phyloP scores from a whole-genome alignment of 768 basidiomycete genomes.

The Glaciozyma antarctica region DNA sequence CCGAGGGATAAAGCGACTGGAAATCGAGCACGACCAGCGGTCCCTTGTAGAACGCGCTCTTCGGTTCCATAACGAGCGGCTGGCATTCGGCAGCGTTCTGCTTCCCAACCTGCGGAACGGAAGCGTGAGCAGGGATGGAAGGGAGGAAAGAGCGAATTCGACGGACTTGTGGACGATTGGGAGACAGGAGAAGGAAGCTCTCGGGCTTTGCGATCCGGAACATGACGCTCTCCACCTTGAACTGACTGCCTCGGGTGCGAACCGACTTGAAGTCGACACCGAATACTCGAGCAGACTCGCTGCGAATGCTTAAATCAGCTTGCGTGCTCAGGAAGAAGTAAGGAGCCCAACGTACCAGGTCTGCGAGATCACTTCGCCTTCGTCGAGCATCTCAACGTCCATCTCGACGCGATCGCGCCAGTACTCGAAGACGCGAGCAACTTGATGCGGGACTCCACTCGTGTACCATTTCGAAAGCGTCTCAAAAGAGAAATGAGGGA shows the following conservation, averaged over 20 bases:
- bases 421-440: conserved; percentile 53
- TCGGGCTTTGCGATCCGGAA: conserved; percentile 95
- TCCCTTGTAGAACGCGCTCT: conserved; percentile 73
- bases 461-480: conserved; percentile 63
- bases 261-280: conserved; percentile 96
- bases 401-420: conserved; percentile 56
- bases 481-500: conserved; percentile 60
- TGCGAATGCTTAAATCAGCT: conserved; percentile 38
- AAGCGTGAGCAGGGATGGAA: background rate
- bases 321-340: background rate
- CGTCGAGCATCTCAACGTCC: conserved; percentile 70
- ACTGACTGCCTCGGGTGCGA: conserved; percentile 87
- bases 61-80: conserved; percentile 49
- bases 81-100: conserved; percentile 52
- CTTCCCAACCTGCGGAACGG: background rate
- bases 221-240: conserved; percentile 98
- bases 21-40: conserved; percentile 93
- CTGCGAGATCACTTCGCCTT: conserved; percentile 72
- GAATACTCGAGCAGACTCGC: conserved; percentile 94
- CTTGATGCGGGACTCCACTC: conserved; percentile 52
- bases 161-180: conserved; percentile 76
- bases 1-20: conserved; percentile 87
- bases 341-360: conserved; percentile 56
- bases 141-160: conserved; percentile 28
- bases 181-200: conserved; percentile 79